Percentiles rank a stretch among this genome's conserved stretches.
These are phyloP conservation scores for Pachysandra terminalis DNA, from an alignment of 164 flowering plant species.

Conservation along the genomic window DNA sequence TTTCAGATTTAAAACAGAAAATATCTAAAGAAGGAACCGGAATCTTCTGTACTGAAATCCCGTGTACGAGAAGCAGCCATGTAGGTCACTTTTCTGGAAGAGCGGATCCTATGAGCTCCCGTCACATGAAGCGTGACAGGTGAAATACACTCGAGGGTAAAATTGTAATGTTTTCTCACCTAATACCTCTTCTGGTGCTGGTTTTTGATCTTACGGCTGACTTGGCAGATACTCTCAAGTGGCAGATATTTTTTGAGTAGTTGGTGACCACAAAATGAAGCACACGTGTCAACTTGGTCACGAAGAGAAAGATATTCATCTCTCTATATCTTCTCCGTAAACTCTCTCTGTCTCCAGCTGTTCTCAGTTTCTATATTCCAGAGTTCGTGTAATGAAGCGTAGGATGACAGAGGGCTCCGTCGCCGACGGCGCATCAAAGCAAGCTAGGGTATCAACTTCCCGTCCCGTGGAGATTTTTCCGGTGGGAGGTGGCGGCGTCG, in stretches of 20 bases:
- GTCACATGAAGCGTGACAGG: too few species aligned
- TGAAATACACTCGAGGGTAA: too few species aligned
- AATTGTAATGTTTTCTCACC: too few species aligned
- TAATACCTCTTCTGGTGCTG: too few species aligned
- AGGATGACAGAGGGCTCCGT: slow-evolving; percentile 1
- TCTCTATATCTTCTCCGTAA: too few species aligned
- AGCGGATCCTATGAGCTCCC: too few species aligned
- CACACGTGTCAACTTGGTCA: slow-evolving; percentile 4
- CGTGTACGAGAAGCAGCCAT: slow-evolving; percentile 10
- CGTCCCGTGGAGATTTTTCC: not conserved
- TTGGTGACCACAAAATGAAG: slow-evolving; percentile 11
- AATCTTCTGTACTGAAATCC: too few species aligned
- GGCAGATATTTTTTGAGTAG: slow-evolving; percentile 18
- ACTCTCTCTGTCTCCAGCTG: not conserved
- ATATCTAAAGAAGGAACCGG: too few species aligned
- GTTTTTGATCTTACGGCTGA: slow-evolving; percentile 12
- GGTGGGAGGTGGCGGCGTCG: not conserved
- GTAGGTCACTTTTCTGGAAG: slow-evolving; percentile 5
- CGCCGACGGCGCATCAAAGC: not conserved
- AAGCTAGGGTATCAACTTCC: not conserved
- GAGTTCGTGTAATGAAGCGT: slow-evolving; percentile 3
- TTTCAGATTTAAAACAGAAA: too few species aligned
- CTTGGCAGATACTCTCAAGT: slow-evolving; percentile 11
- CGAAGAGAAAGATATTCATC: not conserved
- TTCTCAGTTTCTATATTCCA: too few species aligned